These are phyloP conservation scores for Crithidia mellificae DNA, from an alignment of 208 protist species.

Conservation along the genomic window DNA sequence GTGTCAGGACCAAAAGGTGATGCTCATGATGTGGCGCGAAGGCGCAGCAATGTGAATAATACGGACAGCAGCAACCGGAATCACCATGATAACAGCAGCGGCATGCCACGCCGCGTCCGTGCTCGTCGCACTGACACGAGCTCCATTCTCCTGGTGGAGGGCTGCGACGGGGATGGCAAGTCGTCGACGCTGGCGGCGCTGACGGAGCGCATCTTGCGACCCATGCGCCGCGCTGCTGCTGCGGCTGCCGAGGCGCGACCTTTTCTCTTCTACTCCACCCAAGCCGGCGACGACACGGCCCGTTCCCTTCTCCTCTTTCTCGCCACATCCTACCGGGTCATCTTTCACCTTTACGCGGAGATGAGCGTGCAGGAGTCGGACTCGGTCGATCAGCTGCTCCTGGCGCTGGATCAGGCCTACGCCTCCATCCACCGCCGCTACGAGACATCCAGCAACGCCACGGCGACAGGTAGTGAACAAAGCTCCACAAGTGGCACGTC, in stretches of 20 bases:
- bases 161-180: constrained; percentile 73
- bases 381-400: constrained; percentile 47
- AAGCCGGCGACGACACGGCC: constrained; percentile 61
- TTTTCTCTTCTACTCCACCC: constrained; percentile 68
- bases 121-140: background rate
- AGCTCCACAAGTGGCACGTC: background rate
- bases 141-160: constrained; percentile 66
- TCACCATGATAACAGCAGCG: no score
- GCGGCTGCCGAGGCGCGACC: constrained; percentile 1
- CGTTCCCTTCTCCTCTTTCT: constrained; percentile 65
- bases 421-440: constrained; percentile 37
- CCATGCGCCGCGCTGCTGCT: constrained; percentile 10
- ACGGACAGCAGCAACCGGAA: no score
- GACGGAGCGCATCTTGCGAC: constrained; percentile 34
- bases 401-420: constrained; percentile 59
- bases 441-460: constrained; percentile 3
- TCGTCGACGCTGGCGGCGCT: constrained; percentile 65
- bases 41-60: background rate
- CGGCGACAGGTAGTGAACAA: background rate
- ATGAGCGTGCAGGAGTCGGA: constrained; percentile 54
- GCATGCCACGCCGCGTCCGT: background rate
- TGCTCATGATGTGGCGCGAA: background rate
- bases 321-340: constrained; percentile 37
- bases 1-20: background rate
- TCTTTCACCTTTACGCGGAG: constrained; percentile 53